Evolutionary conservation across 768 basidiomycete species (phyloP).

Genomic region (Leccinellum rugosiceps): DNA sequence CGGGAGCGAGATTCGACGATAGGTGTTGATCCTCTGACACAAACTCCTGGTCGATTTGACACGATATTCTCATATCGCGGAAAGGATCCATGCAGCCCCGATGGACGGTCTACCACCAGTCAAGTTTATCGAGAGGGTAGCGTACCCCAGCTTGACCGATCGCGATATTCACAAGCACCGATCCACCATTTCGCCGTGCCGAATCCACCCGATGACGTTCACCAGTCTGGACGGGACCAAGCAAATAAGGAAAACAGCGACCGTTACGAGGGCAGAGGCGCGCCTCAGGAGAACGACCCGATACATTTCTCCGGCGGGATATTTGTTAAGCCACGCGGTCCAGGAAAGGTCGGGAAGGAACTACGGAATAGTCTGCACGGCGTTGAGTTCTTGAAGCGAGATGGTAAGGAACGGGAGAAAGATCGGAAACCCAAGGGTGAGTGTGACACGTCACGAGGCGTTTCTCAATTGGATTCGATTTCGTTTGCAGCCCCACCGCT

Average conservation of each 20-base stretch:
- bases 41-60: slow-evolving; percentile 47
- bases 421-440: slow-evolving; percentile 52
- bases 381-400: slow-evolving; percentile 28
- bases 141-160: slow-evolving; percentile 18
- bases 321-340: slow-evolving; percentile 29
- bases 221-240: slow-evolving; percentile 9
- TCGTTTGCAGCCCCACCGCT: slow-evolving; percentile 48
- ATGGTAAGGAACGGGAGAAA: slow-evolving; percentile 48
- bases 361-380: slow-evolving; percentile 48
- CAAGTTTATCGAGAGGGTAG: slow-evolving; percentile 24
- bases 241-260: slow-evolving; percentile 41
- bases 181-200: slow-evolving; percentile 10
- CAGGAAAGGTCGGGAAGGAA: slow-evolving; percentile 41
- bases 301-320: slow-evolving; percentile 28
- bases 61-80: slow-evolving; percentile 29
- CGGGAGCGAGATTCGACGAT: slow-evolving; percentile 39
- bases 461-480: background rate
- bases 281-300: slow-evolving; percentile 17
- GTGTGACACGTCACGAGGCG: background rate
- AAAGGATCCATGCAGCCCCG: slow-evolving; percentile 15
- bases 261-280: slow-evolving; percentile 11
- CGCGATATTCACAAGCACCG: slow-evolving; percentile 12
- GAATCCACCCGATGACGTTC: slow-evolving; percentile 13
- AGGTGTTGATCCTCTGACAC: slow-evolving; percentile 34
- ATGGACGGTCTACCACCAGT: slow-evolving; percentile 7